phyloP scores from a whole-genome alignment of 768 basidiomycete genomes.

The Lentinula guzmanii region DNA sequence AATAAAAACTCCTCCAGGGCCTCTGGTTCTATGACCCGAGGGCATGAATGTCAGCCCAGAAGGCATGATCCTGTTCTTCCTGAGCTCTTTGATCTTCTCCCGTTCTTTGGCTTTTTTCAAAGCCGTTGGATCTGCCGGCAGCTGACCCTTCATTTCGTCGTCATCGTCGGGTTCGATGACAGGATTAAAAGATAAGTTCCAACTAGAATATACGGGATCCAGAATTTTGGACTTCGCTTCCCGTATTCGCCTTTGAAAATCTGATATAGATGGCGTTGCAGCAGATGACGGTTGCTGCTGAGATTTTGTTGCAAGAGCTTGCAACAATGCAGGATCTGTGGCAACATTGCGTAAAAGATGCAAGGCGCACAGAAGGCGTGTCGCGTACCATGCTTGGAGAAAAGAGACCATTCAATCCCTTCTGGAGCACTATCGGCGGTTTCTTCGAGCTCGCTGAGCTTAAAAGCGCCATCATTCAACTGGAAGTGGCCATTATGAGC shows the following conservation, averaged over 20 bases:
- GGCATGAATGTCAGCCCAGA: slow-evolving; percentile 16
- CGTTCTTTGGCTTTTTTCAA: slow-evolving; percentile 37
- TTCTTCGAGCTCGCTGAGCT: slow-evolving; percentile 33
- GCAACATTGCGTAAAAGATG: not conserved
- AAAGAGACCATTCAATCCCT: slow-evolving; percentile 59
- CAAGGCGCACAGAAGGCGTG: not conserved
- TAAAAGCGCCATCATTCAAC: slow-evolving; percentile 25
- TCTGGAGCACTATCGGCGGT: slow-evolving; percentile 36
- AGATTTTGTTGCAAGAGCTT: slow-evolving; percentile 33
- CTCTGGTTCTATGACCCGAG: slow-evolving; percentile 13
- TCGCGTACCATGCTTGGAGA: slow-evolving; percentile 46
- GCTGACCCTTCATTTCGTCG: slow-evolving; percentile 24
- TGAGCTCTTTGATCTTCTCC: slow-evolving; percentile 50
- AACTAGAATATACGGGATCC: slow-evolving; percentile 35
- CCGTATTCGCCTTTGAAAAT: slow-evolving; percentile 55
- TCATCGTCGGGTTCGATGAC: slow-evolving; percentile 33
- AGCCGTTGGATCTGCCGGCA: slow-evolving; percentile 30
- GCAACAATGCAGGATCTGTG: slow-evolving; percentile 51
- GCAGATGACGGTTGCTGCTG: slow-evolving; percentile 31
- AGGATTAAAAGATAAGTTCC: slow-evolving; percentile 16
- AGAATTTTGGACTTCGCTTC: slow-evolving; percentile 44
- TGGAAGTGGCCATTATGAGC: slow-evolving; percentile 11
- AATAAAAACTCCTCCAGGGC: slow-evolving; percentile 40
- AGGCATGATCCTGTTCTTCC: slow-evolving; percentile 37
- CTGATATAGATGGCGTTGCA: slow-evolving; percentile 29